phyloP scores from a whole-genome alignment of 257 asterid genomes.

The Voacanga thouarsii region DNA sequence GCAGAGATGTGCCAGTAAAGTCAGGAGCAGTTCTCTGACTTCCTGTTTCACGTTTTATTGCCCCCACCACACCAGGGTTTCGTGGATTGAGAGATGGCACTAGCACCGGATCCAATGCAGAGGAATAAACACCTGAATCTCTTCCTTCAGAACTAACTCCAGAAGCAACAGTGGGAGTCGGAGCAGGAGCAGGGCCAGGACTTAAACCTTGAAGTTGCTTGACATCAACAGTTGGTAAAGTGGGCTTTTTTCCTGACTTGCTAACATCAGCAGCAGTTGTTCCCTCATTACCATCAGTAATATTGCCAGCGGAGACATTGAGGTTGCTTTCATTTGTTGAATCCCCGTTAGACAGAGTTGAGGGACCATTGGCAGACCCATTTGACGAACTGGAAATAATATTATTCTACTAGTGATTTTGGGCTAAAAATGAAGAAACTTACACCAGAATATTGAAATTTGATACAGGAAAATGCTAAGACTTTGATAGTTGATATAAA shows the following conservation, averaged over 20 bases:
- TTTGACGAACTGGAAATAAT: slow-evolving; percentile 26
- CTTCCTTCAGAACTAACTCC: slow-evolving; percentile 25
- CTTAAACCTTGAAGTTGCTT: slow-evolving; percentile 23
- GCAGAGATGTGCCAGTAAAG: slow-evolving; percentile 13
- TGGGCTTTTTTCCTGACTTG: slow-evolving; percentile 23
- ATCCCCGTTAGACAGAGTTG: slow-evolving; percentile 21
- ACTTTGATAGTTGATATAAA: neutral
- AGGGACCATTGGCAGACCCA: slow-evolving; percentile 16
- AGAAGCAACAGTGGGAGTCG: slow-evolving; percentile 35
- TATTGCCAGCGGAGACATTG: slow-evolving; percentile 17
- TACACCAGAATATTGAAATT: neutral
- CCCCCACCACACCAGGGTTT: slow-evolving; percentile 33
- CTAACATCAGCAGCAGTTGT: slow-evolving; percentile 15
- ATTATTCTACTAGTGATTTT: slow-evolving; percentile 16
- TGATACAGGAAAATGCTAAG: neutral
- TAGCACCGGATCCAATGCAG: slow-evolving; percentile 51
- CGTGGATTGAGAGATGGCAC: slow-evolving; percentile 42
- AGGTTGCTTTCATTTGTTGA: slow-evolving; percentile 17
- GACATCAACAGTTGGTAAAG: slow-evolving; percentile 20
- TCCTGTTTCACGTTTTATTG: slow-evolving; percentile 45
- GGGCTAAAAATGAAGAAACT: neutral
- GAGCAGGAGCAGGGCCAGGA: slow-evolving; percentile 43
- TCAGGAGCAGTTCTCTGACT: slow-evolving; percentile 31
- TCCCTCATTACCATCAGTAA: slow-evolving; percentile 15
- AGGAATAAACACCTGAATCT: slow-evolving; percentile 42